Conservation (phyloP, 805 yeast species). For the Deakozyma indianensis region DNA sequence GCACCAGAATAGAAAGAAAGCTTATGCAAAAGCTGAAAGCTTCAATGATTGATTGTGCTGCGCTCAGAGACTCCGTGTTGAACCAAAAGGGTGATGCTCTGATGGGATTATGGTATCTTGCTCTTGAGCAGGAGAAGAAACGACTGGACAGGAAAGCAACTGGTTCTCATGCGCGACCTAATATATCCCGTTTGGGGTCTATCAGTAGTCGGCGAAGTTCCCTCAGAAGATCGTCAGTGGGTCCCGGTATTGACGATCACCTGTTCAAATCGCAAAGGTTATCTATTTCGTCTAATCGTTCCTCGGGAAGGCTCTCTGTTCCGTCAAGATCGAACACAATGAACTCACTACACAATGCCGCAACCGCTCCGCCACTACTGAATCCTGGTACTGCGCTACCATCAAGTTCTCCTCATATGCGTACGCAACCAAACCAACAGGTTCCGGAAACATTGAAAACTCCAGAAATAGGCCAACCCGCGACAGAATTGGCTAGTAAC, state of each 20-base stretch:
- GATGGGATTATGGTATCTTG: conserved; percentile 61
- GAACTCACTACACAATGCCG: not conserved
- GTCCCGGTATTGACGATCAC: conserved; percentile 2
- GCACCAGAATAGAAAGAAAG: conserved; percentile 46
- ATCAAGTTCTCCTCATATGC: too few species aligned
- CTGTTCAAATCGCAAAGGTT: conserved; percentile 3
- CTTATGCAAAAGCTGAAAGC: conserved; percentile 44
- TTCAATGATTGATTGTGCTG: conserved; percentile 49
- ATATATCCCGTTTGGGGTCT: conserved; percentile 2
- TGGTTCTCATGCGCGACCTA: not conserved
- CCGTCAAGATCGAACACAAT: not conserved
- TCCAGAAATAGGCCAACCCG: not conserved
- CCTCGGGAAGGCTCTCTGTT: not conserved
- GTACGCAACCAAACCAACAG: not conserved
- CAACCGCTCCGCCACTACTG: not conserved
- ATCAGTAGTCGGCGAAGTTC: conserved; percentile 4
- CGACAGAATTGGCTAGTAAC: too few species aligned
- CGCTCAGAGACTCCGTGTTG: conserved; percentile 41
- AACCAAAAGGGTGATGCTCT: conserved; percentile 53
- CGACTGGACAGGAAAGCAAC: not conserved
- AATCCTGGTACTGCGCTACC: too few species aligned
- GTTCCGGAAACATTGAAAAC: not conserved
- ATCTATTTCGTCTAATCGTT: not conserved
- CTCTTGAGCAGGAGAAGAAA: conserved; percentile 36
- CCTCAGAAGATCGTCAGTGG: conserved; percentile 3